phyloP scores from a whole-genome alignment of 2,329 filamentous ascomycete genomes.

The Fusarium mexicanum region DNA sequence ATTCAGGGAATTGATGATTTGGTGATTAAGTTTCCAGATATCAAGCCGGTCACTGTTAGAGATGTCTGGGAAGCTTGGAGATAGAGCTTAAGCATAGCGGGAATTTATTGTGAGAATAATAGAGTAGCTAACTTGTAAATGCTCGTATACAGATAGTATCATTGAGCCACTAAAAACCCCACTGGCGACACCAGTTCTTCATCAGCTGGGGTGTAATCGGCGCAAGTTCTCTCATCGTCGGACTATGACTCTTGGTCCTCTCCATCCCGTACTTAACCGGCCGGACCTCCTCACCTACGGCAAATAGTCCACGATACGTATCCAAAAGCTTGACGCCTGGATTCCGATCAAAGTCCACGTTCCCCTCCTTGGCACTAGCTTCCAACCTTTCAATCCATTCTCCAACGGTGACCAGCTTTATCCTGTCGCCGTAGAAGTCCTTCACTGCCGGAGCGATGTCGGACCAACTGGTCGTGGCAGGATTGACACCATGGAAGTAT shows the following conservation, averaged over 20 bases:
- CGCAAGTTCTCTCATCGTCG: neutral
- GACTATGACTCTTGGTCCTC: neutral
- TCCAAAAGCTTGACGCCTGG: neutral
- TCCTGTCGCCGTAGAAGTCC: neutral
- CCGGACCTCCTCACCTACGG: neutral
- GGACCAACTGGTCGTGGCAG: neutral
- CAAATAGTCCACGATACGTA: neutral
- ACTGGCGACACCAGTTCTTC: constrained; percentile 13
- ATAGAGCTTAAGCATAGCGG: accelerated
- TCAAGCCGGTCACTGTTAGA: neutral
- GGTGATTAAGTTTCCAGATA: neutral
- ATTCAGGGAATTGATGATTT: neutral
- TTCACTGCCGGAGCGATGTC: neutral
- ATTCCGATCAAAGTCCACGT: neutral
- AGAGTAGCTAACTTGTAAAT: neutral
- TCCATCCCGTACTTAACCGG: neutral
- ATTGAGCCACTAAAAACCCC: neutral
- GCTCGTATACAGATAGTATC: no score
- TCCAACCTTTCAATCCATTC: neutral
- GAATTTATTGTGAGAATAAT: accelerated
- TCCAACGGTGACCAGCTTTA: neutral
- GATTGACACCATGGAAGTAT: constrained; percentile 12
- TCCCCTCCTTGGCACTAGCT: neutral
- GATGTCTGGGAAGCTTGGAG: neutral
- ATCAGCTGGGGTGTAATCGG: neutral